Evolutionary conservation across 345 rosid species (phyloP), one percentile per base, ranked within the genome.

Genomic region (Gossypium thurberi): DNA sequence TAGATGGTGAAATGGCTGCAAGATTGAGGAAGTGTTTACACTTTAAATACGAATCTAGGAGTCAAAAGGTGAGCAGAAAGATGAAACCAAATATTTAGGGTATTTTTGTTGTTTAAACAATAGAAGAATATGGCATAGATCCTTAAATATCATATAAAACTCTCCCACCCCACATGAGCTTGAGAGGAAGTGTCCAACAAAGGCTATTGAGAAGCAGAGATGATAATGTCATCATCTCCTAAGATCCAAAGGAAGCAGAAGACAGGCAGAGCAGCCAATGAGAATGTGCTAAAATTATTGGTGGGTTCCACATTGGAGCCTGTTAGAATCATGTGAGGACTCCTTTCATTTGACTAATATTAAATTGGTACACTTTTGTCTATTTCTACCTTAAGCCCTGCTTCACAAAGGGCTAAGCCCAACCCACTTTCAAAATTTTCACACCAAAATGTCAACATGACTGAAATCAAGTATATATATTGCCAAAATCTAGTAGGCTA

Each of bases 1-100:
- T 67, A 15, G 23, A 47, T 62, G 51, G 69, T 63, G 61, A 64
- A 70, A 55, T 53, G n/a, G 74, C 81, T 64, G 73, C 70, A 60
- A 63, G 15, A 18, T 75, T 69, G 78, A 70, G 77, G 64, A 8
- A 40, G 50, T 17, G 65, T 58, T 46, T 7, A 20, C 77, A 73
- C 17, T 33, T 13, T 48, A 6, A 8, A 62, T 73, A 20, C 20
- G 11, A 13, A 37, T 26, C 57, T 3, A 23, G 33, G 42, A 26
- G 65, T 81, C 73, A 74, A 74, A 70, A 66, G 37, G 71, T 2
- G 63, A 14, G 58, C 11, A 25, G 61, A 60, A 50, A 60, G 40
- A 52, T n/a, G 3, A 52, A 52, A 52, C 15, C 15, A 15, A 15
- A 50, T 52, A 17, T 17, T 1, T 52, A 17, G 56, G 21, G 56